A percentile compares a stretch with the other conserved stretches of the same genome.
phyloP scores from a whole-genome alignment of 2,329 filamentous ascomycete genomes.

The Colletotrichum horii region DNA sequence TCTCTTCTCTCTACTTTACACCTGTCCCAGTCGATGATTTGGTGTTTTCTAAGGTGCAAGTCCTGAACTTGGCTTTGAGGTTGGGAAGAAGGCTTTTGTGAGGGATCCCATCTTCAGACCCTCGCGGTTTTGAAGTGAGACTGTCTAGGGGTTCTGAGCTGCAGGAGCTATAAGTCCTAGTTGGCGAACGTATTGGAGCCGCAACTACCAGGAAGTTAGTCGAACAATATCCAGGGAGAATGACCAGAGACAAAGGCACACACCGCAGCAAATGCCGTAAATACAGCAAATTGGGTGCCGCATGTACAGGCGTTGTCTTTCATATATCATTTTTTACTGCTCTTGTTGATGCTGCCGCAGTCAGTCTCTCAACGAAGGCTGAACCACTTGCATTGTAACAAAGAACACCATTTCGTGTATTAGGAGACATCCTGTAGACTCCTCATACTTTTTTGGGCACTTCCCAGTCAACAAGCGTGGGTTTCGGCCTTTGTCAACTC shows the following conservation, averaged over 20 bases:
- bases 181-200: background rate
- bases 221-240: background rate
- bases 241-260: background rate
- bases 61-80: background rate
- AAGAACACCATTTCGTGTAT: background rate
- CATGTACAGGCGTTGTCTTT: background rate
- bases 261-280: background rate
- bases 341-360: background rate
- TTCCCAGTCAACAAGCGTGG: background rate
- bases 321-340: background rate
- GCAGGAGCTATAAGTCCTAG: background rate
- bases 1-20: conserved; percentile 10
- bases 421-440: background rate
- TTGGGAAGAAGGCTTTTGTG: background rate
- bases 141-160: background rate
- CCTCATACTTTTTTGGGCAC: background rate
- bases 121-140: background rate
- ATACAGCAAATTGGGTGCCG: background rate
- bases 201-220: background rate
- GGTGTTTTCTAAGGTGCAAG: background rate
- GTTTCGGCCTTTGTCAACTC: background rate
- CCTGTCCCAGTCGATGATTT: background rate
- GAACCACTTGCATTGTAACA: background rate
- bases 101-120: background rate
- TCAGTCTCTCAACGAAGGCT: background rate